Conservation (phyloP, 768 basidiomycete species). For the Russula vinacea region DNA sequence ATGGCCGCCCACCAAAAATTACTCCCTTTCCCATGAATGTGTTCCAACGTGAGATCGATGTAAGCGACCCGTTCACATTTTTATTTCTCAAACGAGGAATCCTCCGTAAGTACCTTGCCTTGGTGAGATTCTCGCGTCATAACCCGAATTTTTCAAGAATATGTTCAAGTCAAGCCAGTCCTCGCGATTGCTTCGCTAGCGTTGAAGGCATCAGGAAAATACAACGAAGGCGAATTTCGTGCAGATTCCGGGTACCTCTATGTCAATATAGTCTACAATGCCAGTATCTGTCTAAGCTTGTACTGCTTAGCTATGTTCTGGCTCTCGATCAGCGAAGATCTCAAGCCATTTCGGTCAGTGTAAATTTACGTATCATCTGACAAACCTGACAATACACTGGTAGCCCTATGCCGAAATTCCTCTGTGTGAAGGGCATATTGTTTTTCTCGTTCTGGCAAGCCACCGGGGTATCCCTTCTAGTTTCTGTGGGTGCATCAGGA, state of each 20-base stretch:
- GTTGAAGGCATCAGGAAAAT: conserved; percentile 82
- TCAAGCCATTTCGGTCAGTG: conserved; percentile 81
- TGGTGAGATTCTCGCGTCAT: conserved; percentile 3
- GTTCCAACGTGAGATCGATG: conserved; percentile 84
- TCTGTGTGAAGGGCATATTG: conserved; percentile 96
- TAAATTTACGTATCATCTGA: background rate
- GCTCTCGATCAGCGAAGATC: conserved; percentile 85
- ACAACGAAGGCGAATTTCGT: conserved; percentile 84
- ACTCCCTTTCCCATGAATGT: conserved; percentile 84
- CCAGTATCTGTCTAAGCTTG: conserved; percentile 72
- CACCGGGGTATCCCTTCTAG: conserved; percentile 81
- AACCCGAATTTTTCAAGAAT: conserved; percentile 56
- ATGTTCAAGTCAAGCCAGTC: conserved; percentile 93
- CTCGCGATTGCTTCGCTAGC: conserved; percentile 81
- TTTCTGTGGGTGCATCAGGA: conserved; percentile 73
- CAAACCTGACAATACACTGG: conserved; percentile 7
- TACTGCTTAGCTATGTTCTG: conserved; percentile 98
- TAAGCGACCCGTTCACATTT: conserved; percentile 92
- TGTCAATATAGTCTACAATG: conserved; percentile 80
- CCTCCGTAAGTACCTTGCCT: conserved; percentile 56
- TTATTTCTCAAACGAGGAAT: conserved; percentile 94
- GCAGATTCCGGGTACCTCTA: conserved; percentile 89
- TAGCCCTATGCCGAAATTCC: conserved; percentile 93
- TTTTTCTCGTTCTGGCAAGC: conserved; percentile 99
- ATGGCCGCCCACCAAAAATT: conserved; percentile 84